Evolutionary conservation across 1,284 basidiomycete species (phyloP), one percentile per base, ranked within the genome.

Genomic region (Cryptococcus floricola): DNA sequence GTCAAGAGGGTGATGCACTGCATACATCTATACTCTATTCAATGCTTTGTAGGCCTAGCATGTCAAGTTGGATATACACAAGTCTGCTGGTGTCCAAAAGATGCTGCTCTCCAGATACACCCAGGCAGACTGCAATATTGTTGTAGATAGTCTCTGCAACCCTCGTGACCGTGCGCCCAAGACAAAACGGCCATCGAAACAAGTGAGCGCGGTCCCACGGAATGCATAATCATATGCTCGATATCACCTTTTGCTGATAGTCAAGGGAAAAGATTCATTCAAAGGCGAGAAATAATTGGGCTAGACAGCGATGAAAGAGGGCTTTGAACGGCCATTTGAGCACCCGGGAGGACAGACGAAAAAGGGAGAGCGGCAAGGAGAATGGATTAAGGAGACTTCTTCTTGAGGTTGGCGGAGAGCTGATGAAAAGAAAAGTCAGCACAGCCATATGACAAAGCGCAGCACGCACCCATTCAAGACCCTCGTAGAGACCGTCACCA

Each of bases 401-500:
- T 76, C 76, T 78, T 79, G 61, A 79, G 71, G 73, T 78, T 79
- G 64, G 69, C 73, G 41, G 77, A 78, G 60, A 80, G 75, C 73
- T 75, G 51, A 18, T 23, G 39, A 39, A 5, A 46, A 14, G 16
- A 41, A 12, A 43, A 16, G 39, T 39, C 28, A 52, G 50, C 52
- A 23, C 5, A 13, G 28, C 6, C 18, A n/a, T 48, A 16, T 13
- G 23, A 23, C 10, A 34, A 44, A 18, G 28, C 5, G 31, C 23
- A 31, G 28, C n/a, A 65, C 76, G 65, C 48, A 79, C 74, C 91
- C 91, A 95, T 81, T 96, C 92, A 67, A 96, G 83, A 80, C 95
- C 95, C 81, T 99, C 96, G 79, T 98, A 98, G 62, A 98, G 84
- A 82, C 95, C 95, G 77, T 99, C 96, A 74, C 96, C 96, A 71